phyloP scores from a whole-genome alignment of 2,329 filamentous ascomycete species.

The Neocucurbitaria cava region DNA sequence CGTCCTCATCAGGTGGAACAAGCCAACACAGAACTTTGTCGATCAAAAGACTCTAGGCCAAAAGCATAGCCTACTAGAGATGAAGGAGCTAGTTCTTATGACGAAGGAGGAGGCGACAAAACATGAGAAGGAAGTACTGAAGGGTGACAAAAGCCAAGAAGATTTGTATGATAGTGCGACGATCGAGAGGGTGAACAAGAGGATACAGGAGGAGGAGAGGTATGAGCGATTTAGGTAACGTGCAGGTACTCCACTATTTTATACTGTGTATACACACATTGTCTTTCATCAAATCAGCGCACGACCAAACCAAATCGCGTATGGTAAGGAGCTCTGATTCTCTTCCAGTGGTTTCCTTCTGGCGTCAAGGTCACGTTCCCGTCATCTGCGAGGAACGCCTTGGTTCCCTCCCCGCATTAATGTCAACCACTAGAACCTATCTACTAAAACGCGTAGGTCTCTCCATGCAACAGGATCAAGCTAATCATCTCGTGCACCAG shows the following conservation, averaged over 20 bases:
- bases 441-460: too few species aligned
- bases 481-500: too few species aligned
- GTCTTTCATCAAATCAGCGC: too few species aligned
- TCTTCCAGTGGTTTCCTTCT: too few species aligned
- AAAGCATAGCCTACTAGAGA: constrained; percentile 72
- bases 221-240: constrained; percentile 57
- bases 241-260: neutral
- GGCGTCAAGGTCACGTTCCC: too few species aligned
- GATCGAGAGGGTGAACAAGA: constrained; percentile 70
- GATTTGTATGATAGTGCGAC: constrained; percentile 77
- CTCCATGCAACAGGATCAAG: neutral
- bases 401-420: too few species aligned
- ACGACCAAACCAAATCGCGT: too few species aligned
- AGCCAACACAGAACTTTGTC: constrained; percentile 67
- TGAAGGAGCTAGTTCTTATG: constrained; percentile 84
- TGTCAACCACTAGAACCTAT: too few species aligned
- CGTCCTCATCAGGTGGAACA: constrained; percentile 80
- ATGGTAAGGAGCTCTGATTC: too few species aligned
- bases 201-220: constrained; percentile 70
- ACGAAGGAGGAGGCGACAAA: constrained; percentile 85
- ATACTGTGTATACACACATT: too few species aligned
- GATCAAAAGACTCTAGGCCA: constrained; percentile 75
- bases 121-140: constrained; percentile 81
- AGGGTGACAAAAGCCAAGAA: constrained; percentile 69
- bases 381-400: too few species aligned